A percentile compares a stretch with the other conserved stretches of the same genome.
These are phyloP conservation scores for Tilletia walkeri DNA, from an alignment of 1,284 basidiomycete species.

Conservation along the genomic window DNA sequence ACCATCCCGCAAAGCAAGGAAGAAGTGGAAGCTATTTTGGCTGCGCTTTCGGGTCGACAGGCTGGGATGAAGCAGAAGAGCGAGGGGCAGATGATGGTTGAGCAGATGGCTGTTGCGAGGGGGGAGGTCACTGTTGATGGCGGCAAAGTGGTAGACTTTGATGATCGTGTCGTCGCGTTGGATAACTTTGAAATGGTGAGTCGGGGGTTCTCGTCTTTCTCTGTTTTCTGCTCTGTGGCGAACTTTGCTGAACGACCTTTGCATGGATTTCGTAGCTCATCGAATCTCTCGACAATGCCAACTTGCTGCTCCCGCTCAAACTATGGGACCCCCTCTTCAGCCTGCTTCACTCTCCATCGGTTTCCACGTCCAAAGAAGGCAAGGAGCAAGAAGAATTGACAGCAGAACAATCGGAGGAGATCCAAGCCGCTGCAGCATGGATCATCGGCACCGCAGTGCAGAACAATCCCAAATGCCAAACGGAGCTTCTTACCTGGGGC, in stretches of 20 bases:
- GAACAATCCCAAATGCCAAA: conserved; percentile 87
- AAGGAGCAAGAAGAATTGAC: neutral
- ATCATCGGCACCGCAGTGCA: conserved; percentile 90
- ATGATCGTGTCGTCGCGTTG: conserved; percentile 68
- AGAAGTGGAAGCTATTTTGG: neutral
- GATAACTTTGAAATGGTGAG: conserved; percentile 93
- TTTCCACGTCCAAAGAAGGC: conserved; percentile 48
- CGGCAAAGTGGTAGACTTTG: conserved; percentile 12
- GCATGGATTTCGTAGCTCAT: conserved; percentile 68
- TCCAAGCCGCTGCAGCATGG: conserved; percentile 79
- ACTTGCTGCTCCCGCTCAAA: conserved; percentile 77
- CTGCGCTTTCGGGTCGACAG: conserved; percentile 20
- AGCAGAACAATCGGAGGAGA: conserved; percentile 33
- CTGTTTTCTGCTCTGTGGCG: neutral
- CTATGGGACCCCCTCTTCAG: conserved; percentile 81
- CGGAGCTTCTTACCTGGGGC: conserved; percentile 65
- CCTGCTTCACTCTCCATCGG: conserved; percentile 66
- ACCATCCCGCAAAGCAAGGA: conserved; percentile 2
- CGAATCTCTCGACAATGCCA: conserved; percentile 93
- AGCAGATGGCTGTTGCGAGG: conserved; percentile 46
- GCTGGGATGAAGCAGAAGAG: conserved; percentile 54
- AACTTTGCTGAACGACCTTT: neutral
- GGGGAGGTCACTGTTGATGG: conserved; percentile 26
- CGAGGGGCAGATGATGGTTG: conserved; percentile 54
- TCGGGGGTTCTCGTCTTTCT: conserved; percentile 18